Evolutionary conservation across 306 rosid genomes (phyloP), one percentile per base, ranked within the genome.

Genomic region (Sicyos baderoa): DNA sequence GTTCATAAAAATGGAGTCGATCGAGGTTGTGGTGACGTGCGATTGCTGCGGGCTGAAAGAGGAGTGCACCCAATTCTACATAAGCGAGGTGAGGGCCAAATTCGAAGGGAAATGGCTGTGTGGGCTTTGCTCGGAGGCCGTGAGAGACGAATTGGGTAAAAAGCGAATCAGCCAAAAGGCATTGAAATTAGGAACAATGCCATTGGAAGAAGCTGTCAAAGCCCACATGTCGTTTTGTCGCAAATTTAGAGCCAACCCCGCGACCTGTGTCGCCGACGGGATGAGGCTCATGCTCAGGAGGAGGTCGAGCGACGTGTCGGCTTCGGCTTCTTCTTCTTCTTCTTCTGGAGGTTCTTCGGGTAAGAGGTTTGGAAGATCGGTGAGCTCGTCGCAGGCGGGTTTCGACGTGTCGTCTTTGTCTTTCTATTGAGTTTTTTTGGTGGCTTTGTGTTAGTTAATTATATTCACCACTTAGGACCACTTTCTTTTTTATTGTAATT

Each of bases 141-240:
- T 94, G 0, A 85, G 95, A 70, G 97, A 94, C 66, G 99, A 94
- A 78, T 29, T 29, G 4, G 88, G 83, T 0, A 29, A 29, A 29
- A 79, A 71, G 72, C 81, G 86, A 70, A 90, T n/a, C n/a, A n/a
- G 82, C 13, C 86, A 86, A 23, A 85, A 79, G 35, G 73, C 79
- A 44, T 80, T 82, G n/a, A 18, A 6, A 29, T 29, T 3, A 3
- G 35, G 4, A 29, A 1, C 35, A 29, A 29, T 29, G 3, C 82
- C 81, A 1, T 82, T 86, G 86, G 95, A 90, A 53, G 99, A 94
- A 83, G 99, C 99, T 59, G 79, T 94, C 75, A 85, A 84, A 45
- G 99, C 99, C 70, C 99, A 94, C 89, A 94, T 90, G 97, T 86
- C 91, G 19, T 94, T 94, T 79, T 94, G 99, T 62, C 78, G 96